Conservation (phyloP, 495 filamentous ascomycete genomes). For the Penicillium ucsense region DNA sequence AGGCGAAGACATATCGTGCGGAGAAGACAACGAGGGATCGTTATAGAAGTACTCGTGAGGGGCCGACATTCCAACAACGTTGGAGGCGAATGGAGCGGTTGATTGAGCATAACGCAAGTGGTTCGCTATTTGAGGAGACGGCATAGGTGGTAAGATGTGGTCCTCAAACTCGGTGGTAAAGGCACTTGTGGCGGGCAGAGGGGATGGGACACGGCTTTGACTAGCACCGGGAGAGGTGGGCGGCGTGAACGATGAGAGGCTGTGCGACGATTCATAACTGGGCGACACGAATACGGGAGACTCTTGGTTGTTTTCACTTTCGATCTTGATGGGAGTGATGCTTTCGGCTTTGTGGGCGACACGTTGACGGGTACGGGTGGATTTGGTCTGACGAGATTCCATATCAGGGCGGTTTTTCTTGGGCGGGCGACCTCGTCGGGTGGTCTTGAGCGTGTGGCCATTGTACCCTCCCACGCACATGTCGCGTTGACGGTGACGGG, state of each 20-base stretch:
- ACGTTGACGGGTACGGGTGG: slow-evolving; percentile 38
- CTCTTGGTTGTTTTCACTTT: slow-evolving; percentile 11
- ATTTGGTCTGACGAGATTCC: slow-evolving; percentile 59
- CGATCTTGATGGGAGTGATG: slow-evolving; percentile 17
- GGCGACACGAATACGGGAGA: slow-evolving; percentile 30
- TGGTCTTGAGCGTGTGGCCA: slow-evolving; percentile 62
- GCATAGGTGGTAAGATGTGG: slow-evolving; percentile 28
- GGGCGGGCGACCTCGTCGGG: slow-evolving; percentile 53
- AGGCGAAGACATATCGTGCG: slow-evolving; percentile 29
- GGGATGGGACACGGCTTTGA: slow-evolving; percentile 36
- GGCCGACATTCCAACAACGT: slow-evolving; percentile 16
- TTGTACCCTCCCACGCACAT: slow-evolving; percentile 92
- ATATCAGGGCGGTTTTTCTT: slow-evolving; percentile 54
- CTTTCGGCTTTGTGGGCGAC: slow-evolving; percentile 30
- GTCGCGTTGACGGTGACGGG: slow-evolving; percentile 83
- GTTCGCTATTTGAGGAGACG: slow-evolving; percentile 17
- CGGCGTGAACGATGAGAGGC: slow-evolving; percentile 38
- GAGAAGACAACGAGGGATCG: slow-evolving; percentile 18
- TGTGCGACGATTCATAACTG: slow-evolving; percentile 32
- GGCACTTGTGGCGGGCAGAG: slow-evolving; percentile 36
- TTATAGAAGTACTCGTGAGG: slow-evolving; percentile 26
- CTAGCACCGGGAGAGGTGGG: slow-evolving; percentile 36
- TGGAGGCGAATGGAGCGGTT: slow-evolving; percentile 13
- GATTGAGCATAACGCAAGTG: slow-evolving; percentile 17
- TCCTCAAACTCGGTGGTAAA: slow-evolving; percentile 34